Base-by-base conservation (phyloP, 108 stramenopile species). In the Hondaea fermentalgiana region DNA sequence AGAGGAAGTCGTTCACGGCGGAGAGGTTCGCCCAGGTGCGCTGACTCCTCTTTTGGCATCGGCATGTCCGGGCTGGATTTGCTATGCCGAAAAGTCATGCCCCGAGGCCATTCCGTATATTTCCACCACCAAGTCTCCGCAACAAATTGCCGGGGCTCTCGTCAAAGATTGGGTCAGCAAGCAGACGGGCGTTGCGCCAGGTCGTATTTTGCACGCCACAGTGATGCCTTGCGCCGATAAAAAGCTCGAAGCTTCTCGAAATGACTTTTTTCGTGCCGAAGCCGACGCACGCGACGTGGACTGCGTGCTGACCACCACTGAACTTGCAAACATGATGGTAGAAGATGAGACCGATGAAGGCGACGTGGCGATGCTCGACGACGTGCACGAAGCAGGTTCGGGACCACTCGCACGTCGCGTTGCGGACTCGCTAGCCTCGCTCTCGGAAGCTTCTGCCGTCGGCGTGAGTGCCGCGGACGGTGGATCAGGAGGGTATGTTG, bases 221-320 rank as follows among this genome's bases (percentile, higher is more conserved):
- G 93, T 99, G 83, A 96, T 96, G 96, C 98, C 98, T 17, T 99
- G 99, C 94, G 97, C 97, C 89, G 99, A 99, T 92, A 99, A 99
- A 89, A 99, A 99, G 93, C 91, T 99, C 43, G 99, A 99, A 95
- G 98, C 98, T 8, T 95, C 96, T 19, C 95, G 99, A 47, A 92
- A 93, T 71, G 98, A 97, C 88, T 95, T 97, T 92, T 88, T 89
- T 55, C 91, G 92, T 42, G 72, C 87, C 29, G 89, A 89, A 21
- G 89, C 90, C 3, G 58, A 89, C 64, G 88, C 90, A 51, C 89
- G 91, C 17, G 97, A 97, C 88, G 97, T 99, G n/a, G 97, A 99
- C 92, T 89, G 97, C 35, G 98, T 98, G 10, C 92, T 99, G 43
- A 97, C 98, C 0, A 96, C 97, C 2, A 83, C 91, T 43, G 99